Evolutionary conservation across 176 grass and related monocot genomes (phyloP), one percentile per base, ranked within the genome.

Genomic region (Musa acuminata): DNA sequence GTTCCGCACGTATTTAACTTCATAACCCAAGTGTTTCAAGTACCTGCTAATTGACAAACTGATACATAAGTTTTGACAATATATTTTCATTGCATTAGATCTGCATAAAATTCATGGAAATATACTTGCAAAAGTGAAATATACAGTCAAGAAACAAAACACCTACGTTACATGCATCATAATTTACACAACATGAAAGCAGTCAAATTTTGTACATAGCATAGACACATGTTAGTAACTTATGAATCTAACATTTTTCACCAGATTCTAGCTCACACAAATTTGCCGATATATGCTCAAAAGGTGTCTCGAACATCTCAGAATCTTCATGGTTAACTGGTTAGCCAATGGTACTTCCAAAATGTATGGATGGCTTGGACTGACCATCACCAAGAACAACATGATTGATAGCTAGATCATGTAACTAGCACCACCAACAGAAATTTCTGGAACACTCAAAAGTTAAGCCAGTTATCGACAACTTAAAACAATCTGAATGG

Each of bases 1-100:
- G 78, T 97, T 97, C 23, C 94, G 87, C 16, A 97, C 90, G 51
- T 93, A 93, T 58, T 87, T 80, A 52, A 97, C 85, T 50, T 97
- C 94, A 72, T 97, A 93, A 19, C 82, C 80, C 94, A 97, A 88
- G 63, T 89, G 92, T 55, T 84, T 83, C 53, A 97, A 79, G 70
- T 90, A 93, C 74, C 93, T 97, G 64, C 65, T 51, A 71, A 71
- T 63, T 10, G 12, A 26, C 10, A 27, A 2, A 11, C 35, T 6
- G 35, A 43, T 2, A 26, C n/a, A 23, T 29, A 13, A 65, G 35
- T 43, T 43, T 27, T 26, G 63, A 65, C 63, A 1, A 1, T 2
- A 25, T 65, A 65, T 24, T 65, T 26, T 13, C 24, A 24, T 26
- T 29, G 20, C 11, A 27, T 65, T 65, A 27, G 11, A 65, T 26